A percentile compares a stretch with the other conserved stretches of the same genome.
These are phyloP conservation scores for Lecanoromycetidae sp. DNA, from an alignment of 2,329 filamentous ascomycete species.

Conservation along the genomic window DNA sequence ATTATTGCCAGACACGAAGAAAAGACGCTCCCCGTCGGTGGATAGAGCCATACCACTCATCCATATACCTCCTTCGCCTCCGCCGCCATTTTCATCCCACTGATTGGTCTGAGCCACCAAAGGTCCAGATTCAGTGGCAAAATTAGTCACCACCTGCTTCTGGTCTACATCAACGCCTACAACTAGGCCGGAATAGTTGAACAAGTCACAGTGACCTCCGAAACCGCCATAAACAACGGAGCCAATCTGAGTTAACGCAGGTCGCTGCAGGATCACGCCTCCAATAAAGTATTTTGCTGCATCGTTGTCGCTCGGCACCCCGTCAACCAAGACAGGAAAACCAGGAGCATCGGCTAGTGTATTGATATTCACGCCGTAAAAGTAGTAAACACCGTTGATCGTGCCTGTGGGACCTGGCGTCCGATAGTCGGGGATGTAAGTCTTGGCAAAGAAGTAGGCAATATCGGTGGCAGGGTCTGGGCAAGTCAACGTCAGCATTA, in stretches of 20 bases:
- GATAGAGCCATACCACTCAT: constrained; percentile 24
- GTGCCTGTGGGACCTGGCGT: constrained; percentile 17
- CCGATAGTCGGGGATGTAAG: constrained; percentile 26
- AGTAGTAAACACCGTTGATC: constrained; percentile 30
- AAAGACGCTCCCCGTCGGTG: constrained; percentile 22
- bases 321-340: constrained; percentile 40
- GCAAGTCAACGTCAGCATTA: too few species aligned
- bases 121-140: constrained; percentile 19
- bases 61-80: constrained; percentile 21
- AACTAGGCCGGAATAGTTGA: constrained; percentile 44
- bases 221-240: constrained; percentile 42
- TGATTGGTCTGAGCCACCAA: constrained; percentile 9
- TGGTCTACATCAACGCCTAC: constrained; percentile 37
- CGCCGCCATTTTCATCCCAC: constrained; percentile 14
- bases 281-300: constrained; percentile 39
- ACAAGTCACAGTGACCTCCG: constrained; percentile 45
- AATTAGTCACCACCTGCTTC: constrained; percentile 23
- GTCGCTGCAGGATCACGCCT: constrained; percentile 42
- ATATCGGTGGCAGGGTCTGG: constrained; percentile 39
- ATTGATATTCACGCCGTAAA: constrained; percentile 31
- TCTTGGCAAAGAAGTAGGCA: constrained; percentile 40
- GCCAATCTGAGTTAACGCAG: constrained; percentile 36
- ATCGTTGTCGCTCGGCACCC: constrained; percentile 36
- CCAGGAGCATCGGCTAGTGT: constrained; percentile 29
- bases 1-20: constrained; percentile 24